These are phyloP conservation scores for Metschnikowia bowlesiae DNA, from an alignment of 805 yeast genomes.

Conservation along the genomic window DNA sequence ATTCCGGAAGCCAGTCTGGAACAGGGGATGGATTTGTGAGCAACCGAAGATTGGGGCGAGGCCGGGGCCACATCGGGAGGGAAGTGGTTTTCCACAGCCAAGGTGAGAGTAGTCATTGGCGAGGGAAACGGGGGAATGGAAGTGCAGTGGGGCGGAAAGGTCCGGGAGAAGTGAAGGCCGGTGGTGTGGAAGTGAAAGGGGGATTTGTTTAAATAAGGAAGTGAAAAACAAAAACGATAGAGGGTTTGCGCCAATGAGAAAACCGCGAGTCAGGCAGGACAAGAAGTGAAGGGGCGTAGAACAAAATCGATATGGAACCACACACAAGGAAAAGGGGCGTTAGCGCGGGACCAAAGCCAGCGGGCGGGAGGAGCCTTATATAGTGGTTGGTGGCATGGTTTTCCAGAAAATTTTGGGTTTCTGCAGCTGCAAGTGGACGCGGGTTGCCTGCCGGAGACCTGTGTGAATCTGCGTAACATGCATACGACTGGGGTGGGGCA, in stretches of 20 bases:
- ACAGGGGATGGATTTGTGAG: neutral
- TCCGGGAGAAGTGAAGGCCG: neutral
- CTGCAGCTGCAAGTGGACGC: neutral
- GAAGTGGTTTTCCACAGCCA: slow-evolving; percentile 14
- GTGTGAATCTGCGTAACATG: neutral
- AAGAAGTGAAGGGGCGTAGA: neutral
- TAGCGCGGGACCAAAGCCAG: neutral
- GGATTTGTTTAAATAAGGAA: neutral
- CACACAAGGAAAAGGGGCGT: neutral
- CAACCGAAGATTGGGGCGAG: neutral
- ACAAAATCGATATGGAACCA: neutral
- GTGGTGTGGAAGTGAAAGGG: neutral
- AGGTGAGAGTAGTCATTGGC: slow-evolving; percentile 15
- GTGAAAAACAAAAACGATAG: neutral
- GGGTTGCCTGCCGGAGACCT: neutral
- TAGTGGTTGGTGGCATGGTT: neutral
- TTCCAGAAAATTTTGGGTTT: slow-evolving; percentile 2
- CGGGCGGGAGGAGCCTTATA: neutral
- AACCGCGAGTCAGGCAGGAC: neutral
- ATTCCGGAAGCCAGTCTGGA: slow-evolving; percentile 3
- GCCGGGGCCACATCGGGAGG: slow-evolving; percentile 8
- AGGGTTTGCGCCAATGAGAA: neutral
- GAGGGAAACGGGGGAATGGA: neutral
- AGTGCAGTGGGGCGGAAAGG: neutral
- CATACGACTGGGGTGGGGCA: slow-evolving; percentile 4